Base-by-base conservation (phyloP, 2,329 filamentous ascomycete genomes). In the Calonectria pseudoreteaudii region DNA sequence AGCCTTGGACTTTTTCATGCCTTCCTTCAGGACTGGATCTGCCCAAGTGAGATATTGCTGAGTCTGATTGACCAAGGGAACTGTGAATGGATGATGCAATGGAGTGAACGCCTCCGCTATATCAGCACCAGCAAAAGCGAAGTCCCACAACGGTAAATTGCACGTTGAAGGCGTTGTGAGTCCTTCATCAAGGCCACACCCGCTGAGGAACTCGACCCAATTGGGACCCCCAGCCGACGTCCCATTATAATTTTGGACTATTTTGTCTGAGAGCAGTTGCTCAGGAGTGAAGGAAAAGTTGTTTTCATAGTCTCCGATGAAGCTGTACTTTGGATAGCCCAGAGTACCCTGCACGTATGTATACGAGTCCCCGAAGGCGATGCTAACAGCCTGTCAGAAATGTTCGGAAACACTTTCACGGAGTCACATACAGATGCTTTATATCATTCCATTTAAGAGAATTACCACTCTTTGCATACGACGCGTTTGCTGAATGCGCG, bases 281-380 rank as follows among this genome's bases (percentile, higher is more conserved):
- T 72, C 56, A 18, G 73, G 34, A 2, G 73, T 64, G 13, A 74
- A 72, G 5, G 58, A 56, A 13, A 74, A 74, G 26, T 70, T 56
- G n/a, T 50, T 70, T 2, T 67, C 56, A 20, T 72, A 66, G 28
- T 68, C 60, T 16, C 70, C 73, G 28, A 74, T 74, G 18, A 72
- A 74, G 52, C 73, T 72, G 28, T 69, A 72, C 11, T 65, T 68
- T 44, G 69, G 73, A 28, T 74, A 66, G 10, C 73, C 66, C 18
- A 13, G 41, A 8, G 69, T 72, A 5, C 73, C 73, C n/a, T 74
- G 70, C 2, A 69, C 52, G 8, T 28, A 74, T 28, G 73, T 74
- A 44, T 71, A 74, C 16, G 72, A 74, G 49, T 74, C 73, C 6
- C 73, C 73, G 13, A 74, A 74, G 1, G 70, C 56, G 18, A 75